Conservation (phyloP, 1,284 basidiomycete species). For the Ceratobasidium sp. region DNA sequence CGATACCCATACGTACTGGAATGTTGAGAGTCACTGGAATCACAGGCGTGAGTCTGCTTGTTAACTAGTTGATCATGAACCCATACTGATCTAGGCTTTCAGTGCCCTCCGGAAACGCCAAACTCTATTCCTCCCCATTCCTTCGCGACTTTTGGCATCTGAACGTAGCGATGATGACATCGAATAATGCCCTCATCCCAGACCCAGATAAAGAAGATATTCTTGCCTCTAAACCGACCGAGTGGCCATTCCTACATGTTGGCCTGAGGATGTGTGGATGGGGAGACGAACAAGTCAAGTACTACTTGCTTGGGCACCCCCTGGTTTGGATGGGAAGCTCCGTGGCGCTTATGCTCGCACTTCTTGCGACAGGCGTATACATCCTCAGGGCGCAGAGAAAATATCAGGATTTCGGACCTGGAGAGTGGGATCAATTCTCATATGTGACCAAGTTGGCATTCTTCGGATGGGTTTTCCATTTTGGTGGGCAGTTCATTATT, state of each 20-base stretch:
- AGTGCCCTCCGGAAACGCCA: constrained; percentile 86
- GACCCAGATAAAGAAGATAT: constrained; percentile 99
- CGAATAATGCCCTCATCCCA: constrained; percentile 96
- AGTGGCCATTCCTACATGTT: constrained; percentile 92
- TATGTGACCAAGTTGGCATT: constrained; percentile 93
- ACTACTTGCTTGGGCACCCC: constrained; percentile 93
- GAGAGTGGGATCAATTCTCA: constrained; percentile 93
- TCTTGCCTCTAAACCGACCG: constrained; percentile 87
- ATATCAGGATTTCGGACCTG: constrained; percentile 88
- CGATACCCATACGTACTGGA: constrained; percentile 95
- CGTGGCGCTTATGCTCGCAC: constrained; percentile 67
- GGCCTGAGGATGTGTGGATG: constrained; percentile 98
- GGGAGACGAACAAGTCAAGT: constrained; percentile 88
- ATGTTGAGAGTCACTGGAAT: constrained; percentile 97
- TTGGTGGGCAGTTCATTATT: constrained; percentile 59
- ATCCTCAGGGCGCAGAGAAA: constrained; percentile 85
- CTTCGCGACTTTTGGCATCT: constrained; percentile 97
- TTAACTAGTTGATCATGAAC: no score
- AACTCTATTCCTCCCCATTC: constrained; percentile 91
- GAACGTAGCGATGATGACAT: constrained; percentile 99
- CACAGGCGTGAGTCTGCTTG: constrained; percentile 70
- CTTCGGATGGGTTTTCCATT: constrained; percentile 93
- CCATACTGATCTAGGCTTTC: constrained; percentile 27
- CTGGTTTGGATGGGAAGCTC: constrained; percentile 91
- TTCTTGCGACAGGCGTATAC: constrained; percentile 70